Evolutionary conservation across 1,139 yeast species (phyloP).

Genomic region (Geotrichum reessii): DNA sequence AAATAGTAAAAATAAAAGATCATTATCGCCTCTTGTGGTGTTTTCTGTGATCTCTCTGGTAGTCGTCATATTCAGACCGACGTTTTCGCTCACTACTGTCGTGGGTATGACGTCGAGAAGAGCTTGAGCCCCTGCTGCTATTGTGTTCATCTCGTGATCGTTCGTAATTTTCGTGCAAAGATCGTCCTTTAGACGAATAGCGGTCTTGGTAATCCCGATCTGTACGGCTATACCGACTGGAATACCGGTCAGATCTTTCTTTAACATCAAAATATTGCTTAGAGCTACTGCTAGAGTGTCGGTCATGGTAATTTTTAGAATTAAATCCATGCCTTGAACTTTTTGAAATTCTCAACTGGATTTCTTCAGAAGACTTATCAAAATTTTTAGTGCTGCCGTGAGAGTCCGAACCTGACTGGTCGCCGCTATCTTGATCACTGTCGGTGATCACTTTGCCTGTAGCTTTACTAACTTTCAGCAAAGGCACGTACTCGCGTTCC

Average conservation of each 20-base stretch:
- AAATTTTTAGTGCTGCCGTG: neutral
- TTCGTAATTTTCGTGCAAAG: too few relatives aligned
- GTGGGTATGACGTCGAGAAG: neutral
- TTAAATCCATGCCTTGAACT: neutral
- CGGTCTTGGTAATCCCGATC: neutral
- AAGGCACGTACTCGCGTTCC: constrained; percentile 32
- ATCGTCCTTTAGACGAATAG: neutral
- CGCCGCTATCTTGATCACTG: neutral
- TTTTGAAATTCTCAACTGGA: neutral
- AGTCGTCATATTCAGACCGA: neutral
- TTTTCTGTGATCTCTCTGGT: neutral
- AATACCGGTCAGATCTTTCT: neutral
- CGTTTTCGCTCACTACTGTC: neutral
- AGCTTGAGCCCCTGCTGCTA: neutral
- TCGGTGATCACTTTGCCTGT: constrained; percentile 31
- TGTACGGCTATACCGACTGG: neutral
- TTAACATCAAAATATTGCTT: neutral
- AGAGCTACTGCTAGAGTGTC: neutral
- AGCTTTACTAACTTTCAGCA: constrained; percentile 31
- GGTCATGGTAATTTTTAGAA: neutral
- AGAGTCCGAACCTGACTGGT: neutral
- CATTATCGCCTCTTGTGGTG: neutral
- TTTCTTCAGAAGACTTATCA: neutral
- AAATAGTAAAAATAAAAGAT: too few relatives aligned
- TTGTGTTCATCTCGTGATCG: neutral